Base-by-base conservation (phyloP, 768 basidiomycete species). In the Melanogaster broomeanus region DNA sequence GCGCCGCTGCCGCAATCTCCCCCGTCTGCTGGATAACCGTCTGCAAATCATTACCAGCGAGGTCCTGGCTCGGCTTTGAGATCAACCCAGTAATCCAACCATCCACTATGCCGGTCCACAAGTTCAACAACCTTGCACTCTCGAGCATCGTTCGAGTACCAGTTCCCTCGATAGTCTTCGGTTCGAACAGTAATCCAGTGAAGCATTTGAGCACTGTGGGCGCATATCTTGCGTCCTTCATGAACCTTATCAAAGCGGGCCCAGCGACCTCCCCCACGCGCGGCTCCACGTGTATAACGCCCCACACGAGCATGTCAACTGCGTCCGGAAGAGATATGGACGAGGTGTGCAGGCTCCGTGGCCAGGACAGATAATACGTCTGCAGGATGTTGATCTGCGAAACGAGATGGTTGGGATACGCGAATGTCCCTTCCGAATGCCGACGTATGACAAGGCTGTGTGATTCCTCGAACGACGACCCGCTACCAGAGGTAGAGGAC, bases 261-360 rank as follows among this genome's bases (percentile, higher is more conserved):
- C 74, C 76, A 0, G 94, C 87, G 15, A 80, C 81, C n/a, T 87
- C 84, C 33, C 79, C 80, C 1, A 96, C 74, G 2, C 71, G 60
- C 2, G 90, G 88, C 56, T 97, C 92, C 27, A 93, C 83, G 57
- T 96, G 94, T 22, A 91, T 77, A n/a, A 91, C 80, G 2, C 88
- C 90, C 30, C 84, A 81, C 41, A 94, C 74, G 22, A 95, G 79
- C 76, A 92, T 84, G 57, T 92, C 87, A 45, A 92, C 76, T 0
- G 84, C 81, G 38, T 87, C 85, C 11, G 75, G 64, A 42, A 87
- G 66, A 38, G 81, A 60, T 28, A 82, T 67, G 4, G 73, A 73
- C 4, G 78, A 74, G 3, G 77, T 69, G 61, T 85, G 82, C 38
- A 93, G 74, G 60, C 84, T 88, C 3, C 94, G 82, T 0, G 94